Evolutionary conservation across 2,329 filamentous ascomycete species (phyloP).

Genomic region (Fusarium fujikuroi): DNA sequence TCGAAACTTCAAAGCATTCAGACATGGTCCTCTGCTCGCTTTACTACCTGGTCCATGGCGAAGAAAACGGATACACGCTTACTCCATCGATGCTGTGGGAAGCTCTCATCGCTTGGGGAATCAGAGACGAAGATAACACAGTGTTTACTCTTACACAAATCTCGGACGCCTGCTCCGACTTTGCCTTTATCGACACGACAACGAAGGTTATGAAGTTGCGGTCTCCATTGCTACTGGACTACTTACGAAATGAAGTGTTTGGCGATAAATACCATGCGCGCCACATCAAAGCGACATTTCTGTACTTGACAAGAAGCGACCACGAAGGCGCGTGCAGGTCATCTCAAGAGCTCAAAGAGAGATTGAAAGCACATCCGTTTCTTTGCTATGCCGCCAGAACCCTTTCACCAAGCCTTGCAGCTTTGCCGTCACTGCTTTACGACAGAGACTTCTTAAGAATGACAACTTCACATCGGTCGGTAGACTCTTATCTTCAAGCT

Average conservation of each 20-base stretch:
- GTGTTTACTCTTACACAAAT: not conserved
- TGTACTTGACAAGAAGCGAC: not conserved
- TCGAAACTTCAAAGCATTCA: not conserved
- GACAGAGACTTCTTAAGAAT: not conserved
- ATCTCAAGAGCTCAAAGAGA: not conserved
- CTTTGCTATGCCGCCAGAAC: constrained; percentile 2
- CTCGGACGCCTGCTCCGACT: not conserved
- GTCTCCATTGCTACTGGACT: not conserved
- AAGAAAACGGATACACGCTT: not conserved
- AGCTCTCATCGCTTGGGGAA: not conserved
- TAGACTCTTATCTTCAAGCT: constrained; percentile 6
- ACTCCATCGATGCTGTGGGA: not conserved
- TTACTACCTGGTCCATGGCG: not conserved
- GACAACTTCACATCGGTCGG: not conserved
- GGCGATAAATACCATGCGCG: not conserved
- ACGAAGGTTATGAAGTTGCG: not conserved
- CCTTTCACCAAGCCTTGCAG: not conserved
- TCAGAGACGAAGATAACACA: not conserved
- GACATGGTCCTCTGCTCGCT: not conserved
- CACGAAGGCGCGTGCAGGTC: not conserved
- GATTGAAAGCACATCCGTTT: not conserved
- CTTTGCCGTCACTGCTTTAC: not conserved
- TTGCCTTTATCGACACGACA: not conserved
- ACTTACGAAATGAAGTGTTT: not conserved
- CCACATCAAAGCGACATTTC: not conserved